Evolutionary conservation across 2,329 filamentous ascomycete genomes (phyloP).

Genomic region (Calonectria montana): DNA sequence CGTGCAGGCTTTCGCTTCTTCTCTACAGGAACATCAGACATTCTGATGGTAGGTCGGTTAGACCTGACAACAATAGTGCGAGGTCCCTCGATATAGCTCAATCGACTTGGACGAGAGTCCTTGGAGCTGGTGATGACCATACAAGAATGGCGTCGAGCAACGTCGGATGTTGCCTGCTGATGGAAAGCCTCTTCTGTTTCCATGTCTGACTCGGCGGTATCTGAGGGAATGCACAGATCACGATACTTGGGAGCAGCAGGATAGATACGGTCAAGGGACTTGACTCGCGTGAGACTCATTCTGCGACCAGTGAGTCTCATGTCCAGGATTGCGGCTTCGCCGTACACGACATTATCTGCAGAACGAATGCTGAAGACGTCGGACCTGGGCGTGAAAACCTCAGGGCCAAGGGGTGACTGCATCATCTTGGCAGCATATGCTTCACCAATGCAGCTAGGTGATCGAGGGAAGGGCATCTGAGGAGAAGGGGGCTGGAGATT

Average conservation of each 20-base stretch:
- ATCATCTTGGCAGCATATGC: conserved; percentile 37
- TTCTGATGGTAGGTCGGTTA: conserved; percentile 41
- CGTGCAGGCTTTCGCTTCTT: conserved; percentile 43
- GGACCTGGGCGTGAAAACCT: conserved; percentile 46
- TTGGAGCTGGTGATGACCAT: conserved; percentile 38
- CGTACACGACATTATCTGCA: conserved; percentile 52
- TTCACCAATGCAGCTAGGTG: conserved; percentile 52
- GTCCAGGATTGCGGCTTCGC: conserved; percentile 54
- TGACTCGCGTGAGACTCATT: conserved; percentile 45
- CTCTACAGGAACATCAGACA: conserved; percentile 43
- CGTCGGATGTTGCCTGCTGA: conserved; percentile 11
- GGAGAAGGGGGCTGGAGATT: conserved; percentile 38
- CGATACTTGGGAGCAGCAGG: conserved; percentile 45
- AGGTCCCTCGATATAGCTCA: conserved; percentile 43
- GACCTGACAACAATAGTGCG: conserved; percentile 47
- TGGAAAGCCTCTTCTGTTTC: conserved; percentile 28
- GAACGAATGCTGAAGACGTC: conserved; percentile 49
- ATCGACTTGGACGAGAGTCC: conserved; percentile 33
- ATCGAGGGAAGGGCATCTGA: conserved; percentile 23
- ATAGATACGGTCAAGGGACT: conserved; percentile 53
- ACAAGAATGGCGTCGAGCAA: conserved; percentile 43
- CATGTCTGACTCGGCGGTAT: conserved; percentile 31
- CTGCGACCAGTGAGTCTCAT: conserved; percentile 44
- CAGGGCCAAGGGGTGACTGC: conserved; percentile 32
- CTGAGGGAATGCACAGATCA: conserved; percentile 45